Base-by-base conservation (phyloP, 225 moss, liverwort and hornwort species). In the Polytrichum commune region DNA sequence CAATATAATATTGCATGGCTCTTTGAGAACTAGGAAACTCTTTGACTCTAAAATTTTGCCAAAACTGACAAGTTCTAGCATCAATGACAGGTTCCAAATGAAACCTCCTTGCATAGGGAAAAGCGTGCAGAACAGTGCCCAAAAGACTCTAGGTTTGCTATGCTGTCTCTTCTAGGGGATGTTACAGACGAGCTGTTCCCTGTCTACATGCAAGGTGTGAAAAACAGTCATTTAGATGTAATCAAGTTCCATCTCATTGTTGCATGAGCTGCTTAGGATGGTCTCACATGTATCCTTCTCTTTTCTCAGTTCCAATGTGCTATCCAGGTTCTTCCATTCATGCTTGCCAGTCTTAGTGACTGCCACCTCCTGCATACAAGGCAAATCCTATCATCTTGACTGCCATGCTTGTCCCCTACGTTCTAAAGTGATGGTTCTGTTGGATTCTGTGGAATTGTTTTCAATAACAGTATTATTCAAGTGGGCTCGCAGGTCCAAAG, bases 181-280 rank as follows among this genome's bases (percentile, higher is more conserved):
- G 54, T 67, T 13, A 80, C 74, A 25, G 79, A 91, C 33, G 65
- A 80, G 57, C 74, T 65, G 13, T 91, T 82, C 72, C 95, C 92
- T 28, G 72, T 93, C 55, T 95, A 83, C 84, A 93, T 95, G 92
- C 83, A 88, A 75, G 91, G 95, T 95, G 69, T 24, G 46, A 46
- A 46, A 3, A 16, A 46, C 46, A 46, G 16, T 20, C 65, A 30
- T 65, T 30, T 8, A 30, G 32, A 65, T 65, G 28, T 7, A 16
- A 27, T 62, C 28, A 16, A 29, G n/a, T 22, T 56, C 29, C 7
- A 58, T 25, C 8, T 29, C 4, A 33, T 74, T 18, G 20, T 54
- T 9, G 19, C 26, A 27, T 73, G 27, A 25, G 7, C 20, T 29
- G 27, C 6, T 33, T 35, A 10, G 4, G 3, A 30, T n/a, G 20